Evolutionary conservation across 208 protist genomes (phyloP).

Genomic region (Perkinsela sp.): DNA sequence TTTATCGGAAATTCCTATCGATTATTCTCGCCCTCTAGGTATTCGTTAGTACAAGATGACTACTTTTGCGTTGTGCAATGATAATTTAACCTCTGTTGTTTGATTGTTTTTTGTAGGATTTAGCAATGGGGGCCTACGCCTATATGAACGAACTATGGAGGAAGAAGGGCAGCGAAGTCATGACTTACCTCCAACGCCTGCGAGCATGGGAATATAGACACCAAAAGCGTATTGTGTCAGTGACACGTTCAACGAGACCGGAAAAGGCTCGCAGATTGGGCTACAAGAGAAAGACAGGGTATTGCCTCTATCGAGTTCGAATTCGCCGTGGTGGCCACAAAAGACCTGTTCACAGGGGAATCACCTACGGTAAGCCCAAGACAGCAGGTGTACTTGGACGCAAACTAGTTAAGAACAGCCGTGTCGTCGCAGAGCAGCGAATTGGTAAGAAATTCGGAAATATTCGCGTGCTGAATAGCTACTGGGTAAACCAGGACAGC

Average conservation of each 20-base stretch:
- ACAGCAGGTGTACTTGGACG: constrained; percentile 83
- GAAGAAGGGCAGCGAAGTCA: constrained; percentile 98
- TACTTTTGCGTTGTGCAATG: too few species aligned
- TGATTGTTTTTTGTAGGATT: constrained; percentile 4
- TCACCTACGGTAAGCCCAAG: constrained; percentile 93
- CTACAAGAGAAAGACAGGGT: constrained; percentile 99
- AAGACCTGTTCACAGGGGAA: constrained; percentile 80
- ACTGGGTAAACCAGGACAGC: constrained; percentile 92
- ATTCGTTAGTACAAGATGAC: too few species aligned
- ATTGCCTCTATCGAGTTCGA: constrained; percentile 92
- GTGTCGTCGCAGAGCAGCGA: constrained; percentile 83
- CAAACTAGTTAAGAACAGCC: constrained; percentile 83
- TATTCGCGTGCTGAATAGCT: constrained; percentile 97
- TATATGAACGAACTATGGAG: constrained; percentile 98
- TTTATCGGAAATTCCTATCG: too few species aligned
- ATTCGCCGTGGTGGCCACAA: constrained; percentile 93
- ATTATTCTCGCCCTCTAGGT: too few species aligned
- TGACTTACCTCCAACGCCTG: constrained; percentile 93
- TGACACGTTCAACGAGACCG: constrained; percentile 79
- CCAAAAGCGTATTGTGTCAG: constrained; percentile 62
- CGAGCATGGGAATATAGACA: constrained; percentile 97
- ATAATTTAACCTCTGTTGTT: too few species aligned
- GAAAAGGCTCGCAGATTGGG: constrained; percentile 96
- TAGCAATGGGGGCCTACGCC: constrained; percentile 92
- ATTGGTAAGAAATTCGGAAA: constrained; percentile 76